These are phyloP conservation scores for Sugiyamaella pinicola DNA, from an alignment of 1,139 yeast genomes.

Conservation along the genomic window DNA sequence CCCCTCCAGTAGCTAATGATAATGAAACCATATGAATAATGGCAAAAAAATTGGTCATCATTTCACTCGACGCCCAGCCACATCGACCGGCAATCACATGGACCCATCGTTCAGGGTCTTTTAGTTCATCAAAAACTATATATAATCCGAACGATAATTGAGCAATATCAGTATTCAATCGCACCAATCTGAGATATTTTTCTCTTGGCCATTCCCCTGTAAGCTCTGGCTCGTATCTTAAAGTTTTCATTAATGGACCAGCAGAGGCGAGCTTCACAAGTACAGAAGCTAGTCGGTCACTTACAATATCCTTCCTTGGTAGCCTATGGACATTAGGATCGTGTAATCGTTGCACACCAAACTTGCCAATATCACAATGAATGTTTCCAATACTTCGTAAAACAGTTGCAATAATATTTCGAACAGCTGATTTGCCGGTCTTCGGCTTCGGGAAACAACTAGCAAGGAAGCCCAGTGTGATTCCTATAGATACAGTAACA, in stretches of 20 bases:
- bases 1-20: conserved; percentile 33
- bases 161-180: conserved; percentile 31
- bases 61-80: conserved; percentile 36
- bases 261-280: conserved; percentile 28
- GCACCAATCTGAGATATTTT: conserved; percentile 31
- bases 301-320: conserved; percentile 30
- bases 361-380: conserved; percentile 37
- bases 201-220: conserved; percentile 38
- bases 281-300: conserved; percentile 27
- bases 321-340: conserved; percentile 30
- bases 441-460: conserved; percentile 40
- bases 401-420: conserved; percentile 32
- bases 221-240: conserved; percentile 37
- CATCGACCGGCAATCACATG: conserved; percentile 25
- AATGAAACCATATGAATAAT: conserved; percentile 36
- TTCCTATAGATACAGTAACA: conserved; percentile 40
- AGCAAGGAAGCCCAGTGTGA: conserved; percentile 39
- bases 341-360: conserved; percentile 33
- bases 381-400: conserved; percentile 35
- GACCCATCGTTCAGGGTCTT: conserved; percentile 28
- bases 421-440: conserved; percentile 36
- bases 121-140: conserved; percentile 29
- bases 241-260: conserved; percentile 27
- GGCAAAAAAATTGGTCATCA: conserved; percentile 37
- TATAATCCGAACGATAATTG: conserved; percentile 32